phyloP scores from a whole-genome alignment of 495 filamentous ascomycete genomes.

The Oidiodendron maius region DNA sequence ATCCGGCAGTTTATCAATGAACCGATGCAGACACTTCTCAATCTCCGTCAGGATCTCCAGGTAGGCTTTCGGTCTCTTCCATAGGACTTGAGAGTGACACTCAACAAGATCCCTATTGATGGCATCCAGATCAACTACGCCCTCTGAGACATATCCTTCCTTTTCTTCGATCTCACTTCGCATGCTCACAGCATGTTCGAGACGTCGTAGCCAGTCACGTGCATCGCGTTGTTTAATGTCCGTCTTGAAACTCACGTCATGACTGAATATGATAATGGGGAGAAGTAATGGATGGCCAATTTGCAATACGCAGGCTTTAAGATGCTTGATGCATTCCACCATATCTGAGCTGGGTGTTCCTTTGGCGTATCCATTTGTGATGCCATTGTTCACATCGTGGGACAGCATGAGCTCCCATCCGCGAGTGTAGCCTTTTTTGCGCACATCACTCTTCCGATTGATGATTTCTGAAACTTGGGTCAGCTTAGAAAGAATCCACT shows the following conservation, averaged over 20 bases:
- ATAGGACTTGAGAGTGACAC: conserved; percentile 50
- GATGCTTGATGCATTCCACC: conserved; percentile 34
- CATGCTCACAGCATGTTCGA: conserved; percentile 53
- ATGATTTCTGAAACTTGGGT: conserved; percentile 37
- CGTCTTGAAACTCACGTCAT: conserved; percentile 39
- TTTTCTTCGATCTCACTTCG: conserved; percentile 44
- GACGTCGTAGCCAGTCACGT: conserved; percentile 47
- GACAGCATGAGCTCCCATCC: conserved; percentile 56
- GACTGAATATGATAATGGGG: conserved; percentile 45
- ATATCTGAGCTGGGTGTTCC: conserved; percentile 47
- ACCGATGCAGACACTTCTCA: conserved; percentile 33
- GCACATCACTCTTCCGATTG: conserved; percentile 50
- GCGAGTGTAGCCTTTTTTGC: conserved; percentile 50
- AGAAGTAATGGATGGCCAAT: conserved; percentile 47
- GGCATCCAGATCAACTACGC: conserved; percentile 44
- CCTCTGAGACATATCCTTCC: conserved; percentile 38
- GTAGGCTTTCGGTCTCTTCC: conserved; percentile 53
- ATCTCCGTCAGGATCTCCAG: conserved; percentile 43
- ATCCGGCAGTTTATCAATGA: conserved; percentile 22
- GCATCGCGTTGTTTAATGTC: conserved; percentile 50
- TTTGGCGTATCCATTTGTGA: conserved; percentile 49
- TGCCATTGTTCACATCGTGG: conserved; percentile 40
- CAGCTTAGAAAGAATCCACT: not conserved
- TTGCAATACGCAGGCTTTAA: conserved; percentile 36
- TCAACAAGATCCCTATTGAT: conserved; percentile 52